Percentiles rank a stretch among this genome's conserved stretches.
Evolutionary conservation across 108 stramenopile genomes (phyloP).

Genomic region (Fragilaria crotonensis): DNA sequence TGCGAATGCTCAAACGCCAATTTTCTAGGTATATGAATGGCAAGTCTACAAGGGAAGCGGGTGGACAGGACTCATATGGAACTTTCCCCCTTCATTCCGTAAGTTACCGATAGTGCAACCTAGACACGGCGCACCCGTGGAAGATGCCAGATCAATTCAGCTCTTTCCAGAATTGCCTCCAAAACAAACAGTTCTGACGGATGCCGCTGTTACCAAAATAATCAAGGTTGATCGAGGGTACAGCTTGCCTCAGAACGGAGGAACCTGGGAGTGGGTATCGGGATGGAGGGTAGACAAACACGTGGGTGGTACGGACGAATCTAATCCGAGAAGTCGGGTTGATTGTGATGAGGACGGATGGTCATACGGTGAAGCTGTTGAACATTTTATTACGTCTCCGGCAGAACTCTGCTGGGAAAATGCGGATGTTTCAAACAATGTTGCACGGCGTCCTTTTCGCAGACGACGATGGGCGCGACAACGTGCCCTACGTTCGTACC

Average conservation of each 20-base stretch:
- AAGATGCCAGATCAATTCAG: slow-evolving; percentile 7
- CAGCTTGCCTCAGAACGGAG: slow-evolving; percentile 43
- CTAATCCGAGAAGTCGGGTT: neutral
- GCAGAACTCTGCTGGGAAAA: slow-evolving; percentile 2
- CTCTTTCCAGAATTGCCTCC: slow-evolving; percentile 13
- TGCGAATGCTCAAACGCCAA: no score
- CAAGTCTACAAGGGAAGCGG: slow-evolving; percentile 29
- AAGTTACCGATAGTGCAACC: slow-evolving; percentile 33
- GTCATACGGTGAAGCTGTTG: slow-evolving; percentile 32
- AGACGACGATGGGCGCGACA: slow-evolving; percentile 45
- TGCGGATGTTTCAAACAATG: slow-evolving; percentile 2
- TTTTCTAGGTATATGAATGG: slow-evolving; percentile 44
- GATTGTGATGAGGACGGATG: slow-evolving; percentile 41
- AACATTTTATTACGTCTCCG: slow-evolving; percentile 6
- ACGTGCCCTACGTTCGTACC: slow-evolving; percentile 45
- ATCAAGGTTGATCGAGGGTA: slow-evolving; percentile 43
- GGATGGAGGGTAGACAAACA: slow-evolving; percentile 41
- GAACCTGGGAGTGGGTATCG: slow-evolving; percentile 48
- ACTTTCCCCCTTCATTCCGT: slow-evolving; percentile 33
- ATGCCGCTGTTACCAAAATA: slow-evolving; percentile 21
- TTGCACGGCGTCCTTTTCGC: slow-evolving; percentile 10
- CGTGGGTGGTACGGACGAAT: slow-evolving; percentile 4
- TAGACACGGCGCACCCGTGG: slow-evolving; percentile 13
- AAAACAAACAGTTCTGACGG: slow-evolving; percentile 37
- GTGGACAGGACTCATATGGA: slow-evolving; percentile 26